Evolutionary conservation across 2,329 filamentous ascomycete genomes (phyloP), one percentile per base, ranked within the genome.

Genomic region (Calonectria crousiana): DNA sequence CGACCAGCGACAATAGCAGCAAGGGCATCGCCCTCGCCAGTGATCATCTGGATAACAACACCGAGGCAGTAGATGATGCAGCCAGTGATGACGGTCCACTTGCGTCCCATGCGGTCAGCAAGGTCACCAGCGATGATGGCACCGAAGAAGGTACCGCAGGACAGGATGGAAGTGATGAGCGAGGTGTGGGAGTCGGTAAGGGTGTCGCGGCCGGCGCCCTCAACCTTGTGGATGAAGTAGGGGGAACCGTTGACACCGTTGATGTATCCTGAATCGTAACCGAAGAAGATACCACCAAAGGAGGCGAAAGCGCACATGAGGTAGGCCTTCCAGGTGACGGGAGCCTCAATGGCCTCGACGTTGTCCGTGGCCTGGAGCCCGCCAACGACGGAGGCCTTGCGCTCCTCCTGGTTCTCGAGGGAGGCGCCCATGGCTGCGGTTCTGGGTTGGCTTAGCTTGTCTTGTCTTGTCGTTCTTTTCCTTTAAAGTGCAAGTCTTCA

Each of bases 241-340:
- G 81, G 51, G 77, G 88, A 86, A 78, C 87, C 90, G 51, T 90
- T 85, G 73, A 93, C 91, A 82, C 92, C 92, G 83, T 91, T 92
- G 87, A 94, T 94, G 86, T 94, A 94, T 78, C 93, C 94, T 52
- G 93, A 94, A 81, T 95, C 94, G 85, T 94, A 95, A 65, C 94
- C 94, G 85, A 95, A 94, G 87, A 95, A 93, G 85, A 95, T 93
- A 84, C 91, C 92, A 81, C 92, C 92, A 75, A 94, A 93, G 41
- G 92, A 91, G 74, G 92, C 92, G 77, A 94, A 94, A 77, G 91
- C 92, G 84, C 92, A 94, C 82, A 94, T 90, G 66, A 93, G 75
- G 84, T 94, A 94, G 71, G 92, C 92, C 87, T 92, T 92, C 85
- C 90, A 85, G 77, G 92, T 94, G 79, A 94, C 89, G 78, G 92